A percentile compares a stretch with the other conserved stretches of the same genome.
These are phyloP conservation scores for Geranomyces variabilis DNA, from an alignment of 192 early-diverging fungal genomes.

Conservation along the genomic window DNA sequence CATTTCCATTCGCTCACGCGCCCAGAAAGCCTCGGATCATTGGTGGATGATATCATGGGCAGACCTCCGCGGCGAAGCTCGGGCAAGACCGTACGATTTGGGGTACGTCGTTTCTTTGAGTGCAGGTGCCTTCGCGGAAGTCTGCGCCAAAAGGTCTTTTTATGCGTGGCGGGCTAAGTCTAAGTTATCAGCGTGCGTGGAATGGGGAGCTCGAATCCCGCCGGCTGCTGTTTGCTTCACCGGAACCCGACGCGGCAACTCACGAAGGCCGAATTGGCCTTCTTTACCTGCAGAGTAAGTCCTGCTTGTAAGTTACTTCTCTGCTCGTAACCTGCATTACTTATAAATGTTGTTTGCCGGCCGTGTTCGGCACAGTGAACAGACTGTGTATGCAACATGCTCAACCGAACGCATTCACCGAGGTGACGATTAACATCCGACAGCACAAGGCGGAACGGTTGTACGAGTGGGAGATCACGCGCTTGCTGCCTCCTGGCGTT, in stretches of 20 bases:
- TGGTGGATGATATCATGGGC: constrained; percentile 34
- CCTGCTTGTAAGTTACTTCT: not conserved
- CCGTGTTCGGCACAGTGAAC: constrained; percentile 3
- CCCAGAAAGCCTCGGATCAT: constrained; percentile 1
- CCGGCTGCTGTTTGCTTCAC: not conserved
- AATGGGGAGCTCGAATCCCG: constrained; percentile 29
- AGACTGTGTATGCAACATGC: not conserved
- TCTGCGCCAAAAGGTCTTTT: not conserved
- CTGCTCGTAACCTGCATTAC: not conserved
- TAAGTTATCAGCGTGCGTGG: constrained; percentile 36
- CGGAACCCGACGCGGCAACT: not conserved
- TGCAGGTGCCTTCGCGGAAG: not conserved
- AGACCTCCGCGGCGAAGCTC: not conserved
- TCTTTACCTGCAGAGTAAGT: constrained; percentile 25
- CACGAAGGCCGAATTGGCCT: constrained; percentile 19
- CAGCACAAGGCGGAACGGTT: constrained; percentile 21
- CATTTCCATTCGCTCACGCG: not conserved
- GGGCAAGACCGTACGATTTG: constrained; percentile 18
- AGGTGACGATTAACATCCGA: constrained; percentile 27
- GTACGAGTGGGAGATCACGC: constrained; percentile 19
- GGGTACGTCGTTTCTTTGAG: constrained; percentile 10
- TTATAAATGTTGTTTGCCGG: not conserved
- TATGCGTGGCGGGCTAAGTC: too few relatives aligned
- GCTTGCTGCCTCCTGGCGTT: constrained; percentile 1
- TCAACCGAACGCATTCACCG: not conserved